These are phyloP conservation scores for Brettanomyces bruxellensis DNA, from an alignment of 805 yeast genomes.

Conservation along the genomic window DNA sequence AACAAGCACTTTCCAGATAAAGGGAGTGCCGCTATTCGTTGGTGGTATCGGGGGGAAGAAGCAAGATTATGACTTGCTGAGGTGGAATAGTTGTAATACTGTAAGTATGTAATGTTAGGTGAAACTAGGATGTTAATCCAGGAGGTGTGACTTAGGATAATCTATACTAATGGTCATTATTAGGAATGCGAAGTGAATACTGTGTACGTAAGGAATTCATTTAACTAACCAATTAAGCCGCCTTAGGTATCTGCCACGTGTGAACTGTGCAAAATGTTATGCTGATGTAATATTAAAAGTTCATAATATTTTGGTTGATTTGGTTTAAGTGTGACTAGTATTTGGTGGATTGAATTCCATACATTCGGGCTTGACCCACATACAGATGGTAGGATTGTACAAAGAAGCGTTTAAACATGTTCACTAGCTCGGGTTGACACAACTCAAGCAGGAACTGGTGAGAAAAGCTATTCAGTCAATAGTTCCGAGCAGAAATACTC, in stretches of 20 bases:
- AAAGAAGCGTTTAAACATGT: neutral
- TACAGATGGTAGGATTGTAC: neutral
- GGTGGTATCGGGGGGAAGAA: slow-evolving; percentile 46
- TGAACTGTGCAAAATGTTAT: no score
- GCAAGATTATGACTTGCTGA: neutral
- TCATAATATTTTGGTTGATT: no score
- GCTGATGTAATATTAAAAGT: no score
- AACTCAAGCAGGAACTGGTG: neutral
- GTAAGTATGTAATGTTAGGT: neutral
- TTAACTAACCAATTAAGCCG: no score
- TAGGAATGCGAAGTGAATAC: no score
- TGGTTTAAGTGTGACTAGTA: neutral
- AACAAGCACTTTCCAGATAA: slow-evolving; percentile 51
- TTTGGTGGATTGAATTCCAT: neutral
- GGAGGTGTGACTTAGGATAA: neutral
- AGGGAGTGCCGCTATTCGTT: slow-evolving; percentile 42
- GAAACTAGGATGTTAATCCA: neutral
- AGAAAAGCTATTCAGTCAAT: neutral
- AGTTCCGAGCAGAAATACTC: no score
- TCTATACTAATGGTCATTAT: no score
- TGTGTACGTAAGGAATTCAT: no score
- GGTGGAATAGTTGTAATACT: neutral
- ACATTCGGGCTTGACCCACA: neutral
- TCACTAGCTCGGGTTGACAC: neutral
- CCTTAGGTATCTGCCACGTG: no score